phyloP scores from a whole-genome alignment of 768 basidiomycete species.

The Leccinum truebloodii region DNA sequence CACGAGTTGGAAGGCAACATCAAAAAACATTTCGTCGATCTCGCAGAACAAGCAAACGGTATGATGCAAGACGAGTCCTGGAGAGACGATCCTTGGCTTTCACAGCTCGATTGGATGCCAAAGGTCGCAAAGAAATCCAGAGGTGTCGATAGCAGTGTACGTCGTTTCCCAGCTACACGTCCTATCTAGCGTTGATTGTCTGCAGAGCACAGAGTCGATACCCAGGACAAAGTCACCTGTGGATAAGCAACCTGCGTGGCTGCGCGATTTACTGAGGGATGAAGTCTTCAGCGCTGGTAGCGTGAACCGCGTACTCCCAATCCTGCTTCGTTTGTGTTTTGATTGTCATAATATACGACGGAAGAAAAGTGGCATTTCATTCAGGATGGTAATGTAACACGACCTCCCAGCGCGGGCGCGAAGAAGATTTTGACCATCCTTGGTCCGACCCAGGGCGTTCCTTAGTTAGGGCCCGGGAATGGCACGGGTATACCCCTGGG shows the following conservation, averaged over 20 bases:
- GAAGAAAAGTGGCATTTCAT: slow-evolving; percentile 70
- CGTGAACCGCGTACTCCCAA: slow-evolving; percentile 57
- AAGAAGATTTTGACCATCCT: slow-evolving; percentile 48
- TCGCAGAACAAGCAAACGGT: slow-evolving; percentile 51
- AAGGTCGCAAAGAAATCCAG: slow-evolving; percentile 65
- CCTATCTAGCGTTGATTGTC: too few relatives aligned
- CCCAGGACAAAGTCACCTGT: too few relatives aligned
- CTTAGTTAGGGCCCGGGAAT: slow-evolving; percentile 19
- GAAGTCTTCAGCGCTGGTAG: slow-evolving; percentile 19
- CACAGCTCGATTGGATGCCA: slow-evolving; percentile 71
- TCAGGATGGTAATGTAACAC: slow-evolving; percentile 32
- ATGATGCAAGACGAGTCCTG: too few relatives aligned
- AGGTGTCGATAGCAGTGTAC: too few relatives aligned
- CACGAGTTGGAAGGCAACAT: slow-evolving; percentile 66
- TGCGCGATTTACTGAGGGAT: too few relatives aligned
- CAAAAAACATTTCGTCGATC: slow-evolving; percentile 44
- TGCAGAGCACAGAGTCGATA: too few relatives aligned
- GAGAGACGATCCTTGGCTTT: too few relatives aligned
- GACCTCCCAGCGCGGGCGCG: slow-evolving; percentile 45
- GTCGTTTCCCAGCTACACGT: too few relatives aligned
- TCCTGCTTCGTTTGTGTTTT: slow-evolving; percentile 63
- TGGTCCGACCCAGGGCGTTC: slow-evolving; percentile 46
- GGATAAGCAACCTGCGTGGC: too few relatives aligned
- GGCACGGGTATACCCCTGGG: too few relatives aligned
- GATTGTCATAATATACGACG: slow-evolving; percentile 50